Percentiles rank a stretch among this genome's conserved stretches.
phyloP scores from a whole-genome alignment of 2,329 filamentous ascomycete genomes.

The Coleophoma crateriformis region DNA sequence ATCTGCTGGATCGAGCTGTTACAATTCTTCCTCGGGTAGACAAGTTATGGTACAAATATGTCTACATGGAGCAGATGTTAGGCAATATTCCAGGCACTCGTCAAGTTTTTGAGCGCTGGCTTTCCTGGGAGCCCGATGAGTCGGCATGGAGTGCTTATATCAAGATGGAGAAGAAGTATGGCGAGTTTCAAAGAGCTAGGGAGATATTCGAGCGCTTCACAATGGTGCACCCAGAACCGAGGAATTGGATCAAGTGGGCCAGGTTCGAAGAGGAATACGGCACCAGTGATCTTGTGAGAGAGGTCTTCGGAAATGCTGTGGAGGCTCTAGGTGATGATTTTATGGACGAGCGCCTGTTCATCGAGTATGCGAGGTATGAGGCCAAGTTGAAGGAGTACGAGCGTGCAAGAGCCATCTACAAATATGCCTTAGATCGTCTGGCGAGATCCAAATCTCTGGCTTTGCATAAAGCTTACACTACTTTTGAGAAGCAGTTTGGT shows the following conservation, averaged over 20 bases:
- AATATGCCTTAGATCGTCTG: slow-evolving; percentile 88
- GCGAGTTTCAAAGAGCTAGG: slow-evolving; percentile 84
- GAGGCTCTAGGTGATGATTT: slow-evolving; percentile 91
- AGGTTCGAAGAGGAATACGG: slow-evolving; percentile 95
- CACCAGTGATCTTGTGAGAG: slow-evolving; percentile 83
- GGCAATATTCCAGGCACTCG: slow-evolving; percentile 88
- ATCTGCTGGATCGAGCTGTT: slow-evolving; percentile 90
- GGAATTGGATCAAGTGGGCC: slow-evolving; percentile 99
- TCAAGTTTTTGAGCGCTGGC: slow-evolving; percentile 96
- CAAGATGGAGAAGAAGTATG: slow-evolving; percentile 93
- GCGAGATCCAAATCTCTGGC: slow-evolving; percentile 79
- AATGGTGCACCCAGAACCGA: slow-evolving; percentile 85
- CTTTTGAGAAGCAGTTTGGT: slow-evolving; percentile 97
- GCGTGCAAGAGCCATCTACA: slow-evolving; percentile 89
- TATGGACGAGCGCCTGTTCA: slow-evolving; percentile 93
- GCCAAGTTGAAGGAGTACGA: slow-evolving; percentile 94
- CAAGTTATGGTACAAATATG: slow-evolving; percentile 99
- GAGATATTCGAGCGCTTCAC: slow-evolving; percentile 89
- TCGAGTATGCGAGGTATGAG: slow-evolving; percentile 92
- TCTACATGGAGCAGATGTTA: slow-evolving; percentile 97
- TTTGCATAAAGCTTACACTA: slow-evolving; percentile 91
- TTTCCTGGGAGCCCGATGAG: slow-evolving; percentile 97
- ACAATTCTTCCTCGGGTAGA: slow-evolving; percentile 86
- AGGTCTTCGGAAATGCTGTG: slow-evolving; percentile 84
- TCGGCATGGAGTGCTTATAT: slow-evolving; percentile 94